Base-by-base conservation (phyloP, 495 filamentous ascomycete species). In the Jackrogersella minutella region DNA sequence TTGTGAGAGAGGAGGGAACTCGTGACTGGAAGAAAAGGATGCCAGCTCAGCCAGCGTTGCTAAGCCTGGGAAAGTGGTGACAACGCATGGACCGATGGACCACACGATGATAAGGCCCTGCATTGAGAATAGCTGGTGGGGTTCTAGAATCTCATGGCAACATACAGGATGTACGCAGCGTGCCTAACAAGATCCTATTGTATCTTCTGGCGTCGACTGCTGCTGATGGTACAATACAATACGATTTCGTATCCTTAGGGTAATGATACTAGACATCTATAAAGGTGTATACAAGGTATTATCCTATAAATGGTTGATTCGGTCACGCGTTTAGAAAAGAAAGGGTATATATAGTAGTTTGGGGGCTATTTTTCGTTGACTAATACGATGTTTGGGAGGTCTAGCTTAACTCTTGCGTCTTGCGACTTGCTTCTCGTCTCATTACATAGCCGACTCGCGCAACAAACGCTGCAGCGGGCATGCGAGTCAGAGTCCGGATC, bases 1-100 rank as follows among this genome's bases (percentile, higher is more conserved):
- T 36, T 56, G 46, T 58, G 43, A 58, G 56, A 41, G 44, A 58
- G 68, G 56, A 41, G 44, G 63, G 68, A 39, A 65, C 68, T 58
- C 62, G 68, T 70, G 68, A 70, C 62, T 70, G 62, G 68, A 62
- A 66, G 68, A 66, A 54, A 63, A 58, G 47, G 52, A 40, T 70
- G 68, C 68, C 68, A 70, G 39, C 68, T 70, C 68, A 70, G 68
- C 58, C 62, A 56, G 52, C 36, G 55, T 52, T 26, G 37, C 66
- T 58, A 51, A 47, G 37, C 41, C 30, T 39, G 31, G 41, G 39
- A 62, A 58, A 62, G 22, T 33, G 52, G 47, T 61, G 62, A 62
- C 58, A 66, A 70, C 58, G 66, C 61, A 65, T 62, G 53, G 53
- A 57, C 37, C 41, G 51, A 61, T 55, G 44, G 61, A 52, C 56